Conservation (phyloP, 306 rosid genomes). For the barrel medic (Medicago truncatula) region DNA sequence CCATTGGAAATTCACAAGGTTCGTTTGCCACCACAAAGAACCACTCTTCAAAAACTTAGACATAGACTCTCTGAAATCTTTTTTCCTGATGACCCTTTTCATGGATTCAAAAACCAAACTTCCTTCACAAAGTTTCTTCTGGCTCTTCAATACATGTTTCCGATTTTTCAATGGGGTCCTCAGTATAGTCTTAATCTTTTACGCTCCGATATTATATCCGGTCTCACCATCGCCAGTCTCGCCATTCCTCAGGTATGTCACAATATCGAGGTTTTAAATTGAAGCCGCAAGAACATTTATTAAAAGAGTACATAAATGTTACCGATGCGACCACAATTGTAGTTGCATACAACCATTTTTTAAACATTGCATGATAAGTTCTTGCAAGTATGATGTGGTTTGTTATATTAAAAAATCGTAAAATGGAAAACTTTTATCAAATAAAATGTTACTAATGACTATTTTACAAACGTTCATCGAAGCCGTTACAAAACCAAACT, state of each 20-base stretch:
- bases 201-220: conserved; percentile 76
- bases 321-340: not conserved
- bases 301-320: not conserved
- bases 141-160: conserved; percentile 73
- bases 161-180: conserved; percentile 91
- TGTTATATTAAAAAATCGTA: too few relatives aligned
- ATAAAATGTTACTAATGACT: too few relatives aligned
- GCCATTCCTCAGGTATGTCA: conserved; percentile 95
- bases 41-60: conserved; percentile 68
- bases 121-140: conserved; percentile 56
- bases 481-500: not conserved
- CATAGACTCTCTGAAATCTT: conserved; percentile 75
- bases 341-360: too few relatives aligned
- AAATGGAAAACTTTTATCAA: too few relatives aligned
- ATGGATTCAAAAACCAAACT: conserved; percentile 71
- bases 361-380: not conserved
- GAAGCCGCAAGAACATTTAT: accelerated
- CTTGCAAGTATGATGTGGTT: too few relatives aligned
- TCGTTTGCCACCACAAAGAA: conserved; percentile 67
- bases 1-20: conserved; percentile 66
- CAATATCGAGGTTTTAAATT: not conserved
- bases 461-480: not conserved
- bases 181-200: conserved; percentile 58
- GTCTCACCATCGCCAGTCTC: conserved; percentile 97
- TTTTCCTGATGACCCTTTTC: conserved; percentile 89